phyloP scores from a whole-genome alignment of 176 grass and related monocot species.

The Chloris gayana region DNA sequence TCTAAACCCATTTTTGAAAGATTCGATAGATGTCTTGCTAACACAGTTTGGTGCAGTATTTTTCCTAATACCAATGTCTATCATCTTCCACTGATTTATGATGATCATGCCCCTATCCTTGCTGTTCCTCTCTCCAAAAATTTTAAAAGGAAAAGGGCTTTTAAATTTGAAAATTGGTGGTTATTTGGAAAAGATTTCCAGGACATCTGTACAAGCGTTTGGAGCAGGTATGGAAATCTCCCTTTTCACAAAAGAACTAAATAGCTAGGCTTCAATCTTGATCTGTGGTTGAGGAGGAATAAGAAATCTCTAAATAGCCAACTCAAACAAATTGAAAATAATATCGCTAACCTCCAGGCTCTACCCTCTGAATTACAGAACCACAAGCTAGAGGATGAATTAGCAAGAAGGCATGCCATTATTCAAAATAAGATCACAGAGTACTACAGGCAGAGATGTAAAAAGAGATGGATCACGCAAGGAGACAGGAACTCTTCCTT shows the following conservation, averaged over 20 bases:
- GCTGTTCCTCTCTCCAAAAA: no score
- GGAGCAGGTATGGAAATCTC: not conserved
- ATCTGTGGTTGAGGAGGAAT: not conserved
- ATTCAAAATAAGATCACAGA: not conserved
- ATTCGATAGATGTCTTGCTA: no score
- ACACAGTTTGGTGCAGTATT: no score
- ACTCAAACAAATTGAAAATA: not conserved
- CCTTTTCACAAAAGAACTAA: not conserved
- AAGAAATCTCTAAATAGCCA: not conserved
- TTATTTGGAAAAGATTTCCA: not conserved
- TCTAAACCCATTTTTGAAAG: no score
- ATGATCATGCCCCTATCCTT: no score
- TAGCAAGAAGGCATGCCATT: no score
- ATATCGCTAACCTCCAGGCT: not conserved
- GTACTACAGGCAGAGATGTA: not conserved
- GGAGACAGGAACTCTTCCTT: not conserved
- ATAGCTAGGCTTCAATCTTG: not conserved
- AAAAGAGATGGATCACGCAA: not conserved
- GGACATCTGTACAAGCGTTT: not conserved
- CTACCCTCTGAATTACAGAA: not conserved
- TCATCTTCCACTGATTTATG: no score
- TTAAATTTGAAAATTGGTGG: not conserved
- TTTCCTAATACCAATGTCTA: no score
- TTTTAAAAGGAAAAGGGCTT: not conserved
- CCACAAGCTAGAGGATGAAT: no score